Percentiles rank a stretch among this genome's conserved stretches.
phyloP scores from a whole-genome alignment of 371 early-diverging fungal genomes.

The Cokeromyces recurvatus region DNA sequence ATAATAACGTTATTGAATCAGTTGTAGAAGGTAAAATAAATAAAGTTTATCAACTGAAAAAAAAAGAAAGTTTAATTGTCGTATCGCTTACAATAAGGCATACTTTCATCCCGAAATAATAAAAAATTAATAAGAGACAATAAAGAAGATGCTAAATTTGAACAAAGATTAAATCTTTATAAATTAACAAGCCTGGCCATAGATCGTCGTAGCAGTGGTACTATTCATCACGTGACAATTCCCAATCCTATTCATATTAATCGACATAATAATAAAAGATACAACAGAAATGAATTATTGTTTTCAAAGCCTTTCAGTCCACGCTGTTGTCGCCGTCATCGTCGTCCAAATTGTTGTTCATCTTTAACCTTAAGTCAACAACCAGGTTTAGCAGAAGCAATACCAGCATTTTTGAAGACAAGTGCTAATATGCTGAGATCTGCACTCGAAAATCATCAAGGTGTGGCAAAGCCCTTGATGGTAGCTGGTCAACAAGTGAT shows the following conservation, averaged over 20 bases:
- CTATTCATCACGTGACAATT: slow-evolving; percentile 44
- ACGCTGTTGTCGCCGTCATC: slow-evolving; percentile 27
- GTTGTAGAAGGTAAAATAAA: slow-evolving; percentile 49
- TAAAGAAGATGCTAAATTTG: slow-evolving; percentile 43
- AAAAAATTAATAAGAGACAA: no score
- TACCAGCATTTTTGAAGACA: slow-evolving; percentile 33
- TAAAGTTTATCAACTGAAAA: neutral
- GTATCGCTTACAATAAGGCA: slow-evolving; percentile 1
- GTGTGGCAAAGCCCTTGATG: slow-evolving; percentile 21
- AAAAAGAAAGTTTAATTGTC: neutral
- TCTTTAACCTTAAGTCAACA: neutral
- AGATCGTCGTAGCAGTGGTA: no score
- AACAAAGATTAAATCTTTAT: slow-evolving; percentile 55
- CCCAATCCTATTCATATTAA: slow-evolving; percentile 24
- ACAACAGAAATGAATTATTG: slow-evolving; percentile 1
- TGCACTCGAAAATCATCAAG: slow-evolving; percentile 20
- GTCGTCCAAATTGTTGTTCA: neutral
- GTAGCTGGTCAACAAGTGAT: slow-evolving; percentile 45
- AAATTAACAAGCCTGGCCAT: slow-evolving; percentile 57
- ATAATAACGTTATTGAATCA: slow-evolving; percentile 45
- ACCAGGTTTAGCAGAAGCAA: neutral
- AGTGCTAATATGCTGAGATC: slow-evolving; percentile 50
- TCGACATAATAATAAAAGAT: slow-evolving; percentile 18
- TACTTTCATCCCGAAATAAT: slow-evolving; percentile 46
- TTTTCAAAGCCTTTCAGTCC: slow-evolving; percentile 22